Conservation (phyloP, 306 rosid genomes). For the Inga oerstediana region DNA sequence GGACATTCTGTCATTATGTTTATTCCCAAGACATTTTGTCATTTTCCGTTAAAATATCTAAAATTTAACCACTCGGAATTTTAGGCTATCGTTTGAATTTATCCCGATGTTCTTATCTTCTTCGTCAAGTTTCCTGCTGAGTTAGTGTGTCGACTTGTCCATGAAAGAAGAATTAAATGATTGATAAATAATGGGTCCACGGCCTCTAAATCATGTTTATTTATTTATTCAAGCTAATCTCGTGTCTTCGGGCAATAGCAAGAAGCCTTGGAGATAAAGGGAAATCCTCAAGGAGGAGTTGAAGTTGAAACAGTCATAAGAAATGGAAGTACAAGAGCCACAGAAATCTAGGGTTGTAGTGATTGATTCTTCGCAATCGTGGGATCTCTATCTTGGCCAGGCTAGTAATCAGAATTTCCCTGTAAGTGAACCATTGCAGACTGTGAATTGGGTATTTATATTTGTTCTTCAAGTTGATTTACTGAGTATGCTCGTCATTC, state of each 20-base stretch:
- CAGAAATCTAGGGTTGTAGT: slow-evolving; percentile 54
- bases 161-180: slow-evolving; percentile 6
- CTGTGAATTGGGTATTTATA: background rate
- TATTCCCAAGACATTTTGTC: background rate
- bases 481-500: background rate
- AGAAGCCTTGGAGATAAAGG: background rate
- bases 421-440: slow-evolving; percentile 46
- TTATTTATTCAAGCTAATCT: background rate
- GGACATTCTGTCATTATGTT: background rate
- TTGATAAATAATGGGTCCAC: slow-evolving; percentile 20
- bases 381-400: slow-evolving; percentile 57
- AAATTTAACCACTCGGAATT: background rate
- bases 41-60: background rate
- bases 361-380: slow-evolving; percentile 71
- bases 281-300: slow-evolving; percentile 11
- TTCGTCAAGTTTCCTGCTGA: slow-evolving; percentile 8
- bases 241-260: background rate
- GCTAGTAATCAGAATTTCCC: slow-evolving; percentile 63
- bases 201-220: background rate
- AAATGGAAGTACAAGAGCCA: slow-evolving; percentile 46
- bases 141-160: slow-evolving; percentile 24
- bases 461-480: slow-evolving; percentile 1
- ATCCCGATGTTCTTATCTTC: slow-evolving; percentile 11
- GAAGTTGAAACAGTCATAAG: slow-evolving; percentile 28
- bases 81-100: background rate